Evolutionary conservation across 805 yeast genomes (phyloP).

Genomic region (Candida dajiaensis): DNA sequence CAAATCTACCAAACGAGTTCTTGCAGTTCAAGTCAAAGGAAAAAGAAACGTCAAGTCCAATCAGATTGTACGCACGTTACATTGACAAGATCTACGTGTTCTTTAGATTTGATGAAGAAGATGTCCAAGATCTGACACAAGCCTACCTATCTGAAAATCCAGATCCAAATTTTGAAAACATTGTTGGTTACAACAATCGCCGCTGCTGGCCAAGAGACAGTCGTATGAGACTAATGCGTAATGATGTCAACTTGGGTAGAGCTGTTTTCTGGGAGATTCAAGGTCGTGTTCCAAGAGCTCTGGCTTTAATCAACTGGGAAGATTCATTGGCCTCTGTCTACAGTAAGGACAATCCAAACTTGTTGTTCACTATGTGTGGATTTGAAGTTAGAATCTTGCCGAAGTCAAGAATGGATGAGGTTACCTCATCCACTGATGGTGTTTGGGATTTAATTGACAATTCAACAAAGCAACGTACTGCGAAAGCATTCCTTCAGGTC

Average conservation of each 20-base stretch:
- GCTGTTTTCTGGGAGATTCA: slow-evolving; percentile 90
- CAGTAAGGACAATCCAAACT: slow-evolving; percentile 83
- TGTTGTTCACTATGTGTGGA: slow-evolving; percentile 88
- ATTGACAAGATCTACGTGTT: slow-evolving; percentile 76
- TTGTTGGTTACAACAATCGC: slow-evolving; percentile 79
- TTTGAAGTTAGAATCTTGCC: slow-evolving; percentile 91
- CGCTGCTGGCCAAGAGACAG: slow-evolving; percentile 94
- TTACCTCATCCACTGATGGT: slow-evolving; percentile 62
- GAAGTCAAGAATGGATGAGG: slow-evolving; percentile 50
- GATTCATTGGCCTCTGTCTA: slow-evolving; percentile 82
- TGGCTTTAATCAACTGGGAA: slow-evolving; percentile 73
- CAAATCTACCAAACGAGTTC: slow-evolving; percentile 68
- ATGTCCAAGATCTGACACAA: slow-evolving; percentile 67
- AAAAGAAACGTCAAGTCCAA: slow-evolving; percentile 66
- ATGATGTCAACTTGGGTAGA: slow-evolving; percentile 87
- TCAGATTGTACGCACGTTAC: slow-evolving; percentile 75
- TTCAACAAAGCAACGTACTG: slow-evolving; percentile 75
- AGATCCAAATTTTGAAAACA: slow-evolving; percentile 86
- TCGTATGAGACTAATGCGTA: slow-evolving; percentile 84
- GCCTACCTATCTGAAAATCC: slow-evolving; percentile 81
- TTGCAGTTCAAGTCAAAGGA: slow-evolving; percentile 57
- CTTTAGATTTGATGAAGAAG: slow-evolving; percentile 68
- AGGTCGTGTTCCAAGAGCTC: slow-evolving; percentile 69
- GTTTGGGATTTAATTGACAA: slow-evolving; percentile 84
- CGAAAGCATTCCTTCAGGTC: slow-evolving; percentile 81